Evolutionary conservation across 305 asterid genomes (phyloP), one percentile per base, ranked within the genome.

Genomic region (Galium porrigens): DNA sequence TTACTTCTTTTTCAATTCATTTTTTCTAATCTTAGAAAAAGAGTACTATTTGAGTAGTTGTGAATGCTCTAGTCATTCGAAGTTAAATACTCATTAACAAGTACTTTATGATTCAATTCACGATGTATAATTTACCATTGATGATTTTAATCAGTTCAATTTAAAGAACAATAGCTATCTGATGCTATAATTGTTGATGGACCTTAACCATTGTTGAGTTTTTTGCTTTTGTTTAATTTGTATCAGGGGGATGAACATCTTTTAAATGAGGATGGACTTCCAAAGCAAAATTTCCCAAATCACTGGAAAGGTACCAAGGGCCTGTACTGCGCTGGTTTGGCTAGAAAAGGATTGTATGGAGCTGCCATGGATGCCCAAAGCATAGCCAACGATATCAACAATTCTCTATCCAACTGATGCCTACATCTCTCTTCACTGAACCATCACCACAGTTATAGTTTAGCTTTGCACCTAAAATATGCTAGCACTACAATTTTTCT

Each of bases 301-400:
- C 81, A 85, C 9, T 89, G 96, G 96, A 89, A 89, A 71, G 95
- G 94, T 4, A 42, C 73, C 37, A 86, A 85, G 65, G 95, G 94
- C 69, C 64, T 87, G 1, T 89, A 84, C 3, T 86, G 89, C 32
- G 81, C 59, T 64, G 94, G 95, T 51, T 67, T 87, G 70, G 78
- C 88, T 41, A 79, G 83, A 55, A 76, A 51, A 63, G 95, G 95
- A 68, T 53, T 87, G 25, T 67, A 64, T 55, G 97, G 97, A 66
- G 77, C 88, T 57, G 76, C 85, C 3, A 3, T 63, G 15, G 96
- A 87, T 75, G 91, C 94, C 32, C 70, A 84, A 51, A 81, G 63
- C 36, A 82, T 89, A 66, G 91, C 95, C 66, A 70, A 73, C 4
- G 75, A 82, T 51, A 82, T 89, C 68, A 78, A 79, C 8, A 7